Percentiles rank a stretch among this genome's conserved stretches.
Conservation (phyloP, 345 rosid species). For the Hibiscus trionum region DNA sequence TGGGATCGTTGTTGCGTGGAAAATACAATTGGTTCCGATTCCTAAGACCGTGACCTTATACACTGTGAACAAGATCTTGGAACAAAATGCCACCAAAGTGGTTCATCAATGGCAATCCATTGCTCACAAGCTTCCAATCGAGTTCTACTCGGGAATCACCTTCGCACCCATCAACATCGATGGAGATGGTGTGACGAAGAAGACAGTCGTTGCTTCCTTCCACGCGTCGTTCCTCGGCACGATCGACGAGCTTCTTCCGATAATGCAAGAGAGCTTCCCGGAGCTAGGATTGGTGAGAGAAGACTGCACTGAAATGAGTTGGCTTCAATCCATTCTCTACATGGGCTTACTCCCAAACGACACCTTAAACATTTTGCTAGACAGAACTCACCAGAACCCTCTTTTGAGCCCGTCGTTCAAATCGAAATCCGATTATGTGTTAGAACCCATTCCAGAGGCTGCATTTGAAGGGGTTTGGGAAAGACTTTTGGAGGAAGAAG, state of each 20-base stretch:
- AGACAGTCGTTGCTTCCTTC: neutral
- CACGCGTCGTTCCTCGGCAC: constrained; percentile 30
- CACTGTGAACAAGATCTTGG: neutral
- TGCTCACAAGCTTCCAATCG: neutral
- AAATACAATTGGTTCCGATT: neutral
- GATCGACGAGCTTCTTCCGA: constrained; percentile 20
- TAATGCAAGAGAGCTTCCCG: constrained; percentile 45
- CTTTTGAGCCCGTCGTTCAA: constrained; percentile 23
- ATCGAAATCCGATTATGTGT: constrained; percentile 51
- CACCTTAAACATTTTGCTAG: constrained; percentile 18
- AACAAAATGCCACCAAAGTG: neutral
- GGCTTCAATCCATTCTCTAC: constrained; percentile 51
- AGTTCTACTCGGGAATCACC: neutral
- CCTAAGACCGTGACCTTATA: neutral
- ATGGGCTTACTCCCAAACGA: constrained; percentile 41
- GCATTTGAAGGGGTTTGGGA: constrained; percentile 40
- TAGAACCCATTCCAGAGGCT: constrained; percentile 10
- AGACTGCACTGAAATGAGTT: constrained; percentile 51
- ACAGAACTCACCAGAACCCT: constrained; percentile 13
- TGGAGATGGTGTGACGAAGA: neutral
- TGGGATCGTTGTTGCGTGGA: neutral
- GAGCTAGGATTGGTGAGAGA: constrained; percentile 36
- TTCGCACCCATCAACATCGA: neutral
- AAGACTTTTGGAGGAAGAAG: neutral
- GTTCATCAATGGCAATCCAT: neutral